Evolutionary conservation across 208 protist species (phyloP).

Genomic region (Trichomonas vaginalis): DNA sequence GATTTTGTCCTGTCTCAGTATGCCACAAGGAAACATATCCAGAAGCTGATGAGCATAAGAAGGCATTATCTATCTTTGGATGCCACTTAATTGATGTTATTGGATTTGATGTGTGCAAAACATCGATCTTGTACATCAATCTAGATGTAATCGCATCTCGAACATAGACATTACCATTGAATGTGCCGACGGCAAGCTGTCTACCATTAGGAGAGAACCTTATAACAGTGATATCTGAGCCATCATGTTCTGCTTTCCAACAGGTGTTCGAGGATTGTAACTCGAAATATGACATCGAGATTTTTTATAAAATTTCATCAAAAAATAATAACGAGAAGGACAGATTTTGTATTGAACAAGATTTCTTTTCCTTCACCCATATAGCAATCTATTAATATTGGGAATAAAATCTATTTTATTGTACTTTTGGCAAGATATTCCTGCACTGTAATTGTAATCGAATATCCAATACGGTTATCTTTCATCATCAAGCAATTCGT

Average conservation of each 20-base stretch:
- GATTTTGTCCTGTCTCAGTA: neutral
- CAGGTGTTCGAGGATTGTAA: neutral
- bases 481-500: too few species aligned
- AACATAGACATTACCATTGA: neutral
- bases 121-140: neutral
- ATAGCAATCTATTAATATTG: too few species aligned
- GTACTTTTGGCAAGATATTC: too few species aligned
- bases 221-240: neutral
- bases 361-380: too few species aligned
- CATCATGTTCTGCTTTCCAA: neutral
- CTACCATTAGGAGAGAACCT: neutral
- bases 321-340: too few species aligned
- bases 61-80: neutral
- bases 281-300: neutral
- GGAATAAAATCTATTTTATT: too few species aligned
- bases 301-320: too few species aligned
- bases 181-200: neutral
- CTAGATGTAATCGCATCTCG: neutral
- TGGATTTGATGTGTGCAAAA: neutral
- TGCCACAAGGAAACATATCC: neutral
- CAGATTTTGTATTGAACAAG: too few species aligned
- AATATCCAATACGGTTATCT: too few species aligned
- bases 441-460: too few species aligned
- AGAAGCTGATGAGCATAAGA: neutral
- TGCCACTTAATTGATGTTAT: slow-evolving; percentile 14